These are phyloP conservation scores for Mycena filopes DNA, from an alignment of 768 basidiomycete species.

Conservation along the genomic window DNA sequence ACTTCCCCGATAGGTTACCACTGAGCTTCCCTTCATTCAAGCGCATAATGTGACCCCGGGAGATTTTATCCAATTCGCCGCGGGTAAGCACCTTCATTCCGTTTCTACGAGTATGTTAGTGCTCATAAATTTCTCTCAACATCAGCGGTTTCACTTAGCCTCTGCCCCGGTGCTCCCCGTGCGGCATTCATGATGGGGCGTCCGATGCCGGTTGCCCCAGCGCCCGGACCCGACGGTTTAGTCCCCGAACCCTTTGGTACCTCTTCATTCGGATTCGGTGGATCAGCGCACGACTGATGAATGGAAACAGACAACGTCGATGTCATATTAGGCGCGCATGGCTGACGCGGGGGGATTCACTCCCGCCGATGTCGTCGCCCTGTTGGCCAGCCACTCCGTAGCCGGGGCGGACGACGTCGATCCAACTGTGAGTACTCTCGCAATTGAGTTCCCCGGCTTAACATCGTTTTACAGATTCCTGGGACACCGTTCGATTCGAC, in stretches of 20 bases:
- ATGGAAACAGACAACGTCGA: slow-evolving; percentile 14
- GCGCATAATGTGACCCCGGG: slow-evolving; percentile 39
- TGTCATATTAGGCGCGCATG: slow-evolving; percentile 33
- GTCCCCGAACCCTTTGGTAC: slow-evolving; percentile 35
- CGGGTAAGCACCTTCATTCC: slow-evolving; percentile 6
- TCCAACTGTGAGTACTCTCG: slow-evolving; percentile 30
- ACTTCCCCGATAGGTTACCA: slow-evolving; percentile 24
- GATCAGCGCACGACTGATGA: neutral
- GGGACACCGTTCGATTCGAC: slow-evolving; percentile 35
- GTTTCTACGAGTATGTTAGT: neutral
- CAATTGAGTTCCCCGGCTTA: slow-evolving; percentile 25
- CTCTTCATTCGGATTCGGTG: neutral
- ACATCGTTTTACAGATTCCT: slow-evolving; percentile 18
- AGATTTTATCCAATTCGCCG: slow-evolving; percentile 46
- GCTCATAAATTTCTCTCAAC: neutral
- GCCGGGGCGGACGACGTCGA: slow-evolving; percentile 38
- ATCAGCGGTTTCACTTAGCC: slow-evolving; percentile 39
- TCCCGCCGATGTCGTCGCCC: slow-evolving; percentile 37
- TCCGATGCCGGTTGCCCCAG: slow-evolving; percentile 27
- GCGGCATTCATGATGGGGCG: slow-evolving; percentile 44
- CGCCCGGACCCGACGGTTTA: slow-evolving; percentile 28
- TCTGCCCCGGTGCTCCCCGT: slow-evolving; percentile 46
- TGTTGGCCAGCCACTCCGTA: slow-evolving; percentile 36
- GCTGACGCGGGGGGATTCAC: slow-evolving; percentile 38
- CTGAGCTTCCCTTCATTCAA: slow-evolving; percentile 36